Percentiles rank a stretch among this genome's conserved stretches.
These are phyloP conservation scores for Rhytidhysteron rufulum DNA, from an alignment of 2,329 filamentous ascomycete species.

Conservation along the genomic window DNA sequence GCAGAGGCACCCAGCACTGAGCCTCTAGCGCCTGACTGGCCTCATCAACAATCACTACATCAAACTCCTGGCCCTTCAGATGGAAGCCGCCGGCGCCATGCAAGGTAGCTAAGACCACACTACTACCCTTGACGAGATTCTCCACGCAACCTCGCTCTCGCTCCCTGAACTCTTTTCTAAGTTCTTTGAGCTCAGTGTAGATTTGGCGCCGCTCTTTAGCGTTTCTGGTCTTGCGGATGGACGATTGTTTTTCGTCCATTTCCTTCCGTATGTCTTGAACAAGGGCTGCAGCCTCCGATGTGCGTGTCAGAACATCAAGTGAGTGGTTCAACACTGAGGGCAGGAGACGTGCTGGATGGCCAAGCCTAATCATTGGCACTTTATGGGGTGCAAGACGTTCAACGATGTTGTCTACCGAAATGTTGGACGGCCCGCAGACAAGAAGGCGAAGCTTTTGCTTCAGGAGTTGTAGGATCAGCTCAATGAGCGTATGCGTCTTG, in stretches of 20 bases:
- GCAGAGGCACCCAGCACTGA: conserved; percentile 90
- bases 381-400: conserved; percentile 83
- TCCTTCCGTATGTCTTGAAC: conserved; percentile 87
- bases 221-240: conserved; percentile 79
- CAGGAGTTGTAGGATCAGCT: conserved; percentile 87
- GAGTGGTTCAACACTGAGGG: conserved; percentile 87
- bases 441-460: conserved; percentile 70
- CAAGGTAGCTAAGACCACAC: conserved; percentile 86
- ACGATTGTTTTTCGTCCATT: conserved; percentile 88
- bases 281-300: conserved; percentile 83
- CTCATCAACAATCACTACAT: conserved; percentile 94
- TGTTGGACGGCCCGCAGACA: conserved; percentile 95
- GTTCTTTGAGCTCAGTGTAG: conserved; percentile 78
- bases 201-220: conserved; percentile 76
- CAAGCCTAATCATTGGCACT: conserved; percentile 81
- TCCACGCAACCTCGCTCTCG: conserved; percentile 78
- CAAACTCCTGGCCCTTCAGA: conserved; percentile 74
- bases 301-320: conserved; percentile 84
- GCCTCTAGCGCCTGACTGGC: conserved; percentile 93
- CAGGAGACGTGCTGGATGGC: conserved; percentile 85
- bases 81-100: conserved; percentile 89
- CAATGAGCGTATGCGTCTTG: conserved; percentile 94
- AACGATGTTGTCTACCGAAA: conserved; percentile 97
- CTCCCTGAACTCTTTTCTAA: conserved; percentile 84
- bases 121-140: conserved; percentile 70